Base-by-base conservation (phyloP, 2,329 filamentous ascomycete genomes). In the Talaromyces verruculosus region DNA sequence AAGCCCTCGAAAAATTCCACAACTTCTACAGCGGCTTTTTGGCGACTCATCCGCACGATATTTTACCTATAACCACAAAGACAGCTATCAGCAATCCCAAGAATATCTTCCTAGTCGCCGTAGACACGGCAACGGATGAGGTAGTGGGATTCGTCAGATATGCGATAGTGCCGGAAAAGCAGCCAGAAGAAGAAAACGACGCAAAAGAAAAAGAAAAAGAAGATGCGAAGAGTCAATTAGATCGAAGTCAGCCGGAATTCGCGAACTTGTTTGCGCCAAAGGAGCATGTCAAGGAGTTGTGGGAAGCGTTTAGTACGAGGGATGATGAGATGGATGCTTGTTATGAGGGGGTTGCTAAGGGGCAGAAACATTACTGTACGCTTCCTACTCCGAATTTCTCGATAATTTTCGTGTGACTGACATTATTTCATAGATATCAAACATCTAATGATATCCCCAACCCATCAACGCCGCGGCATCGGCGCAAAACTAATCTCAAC, bases 291-390 rank as follows among this genome's bases (percentile, higher is more conserved):
- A 39, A 37, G 37, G 47, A 45, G 2, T 45, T 65, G 17, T 61
- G 39, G 45, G 15, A 55, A 17, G 37, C 35, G 5, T 65, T 65
- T 53, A 65, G 39, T 39, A 45, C 51, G 37, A 28, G 64, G 13
- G 57, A 53, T 17, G 64, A 65, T 33, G 64, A 65, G 19, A 65
- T 65, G 64, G 64, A 65, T 60, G 64, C 35, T 37, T 53, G 22
- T 10, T 65, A 65, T 25, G 45, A 61, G 30, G n/a, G 37, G 10
- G n/a, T 28, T 19, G 45, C 25, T 8, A 65, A 55, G 8, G 64
- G 58, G 15, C 25, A 61, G 22, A 45, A 15, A 5, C 64, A 65
- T 47, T 57, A 61, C 28, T 61, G 57, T 65, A 61, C 2, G 22
- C 15, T 17, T 4, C 11, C 4, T n/a, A 8, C 17, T 22, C 17